Percentiles rank a stretch among this genome's conserved stretches.
phyloP scores from a whole-genome alignment of 2,329 filamentous ascomycete species.

The Monilinia polystroma region DNA sequence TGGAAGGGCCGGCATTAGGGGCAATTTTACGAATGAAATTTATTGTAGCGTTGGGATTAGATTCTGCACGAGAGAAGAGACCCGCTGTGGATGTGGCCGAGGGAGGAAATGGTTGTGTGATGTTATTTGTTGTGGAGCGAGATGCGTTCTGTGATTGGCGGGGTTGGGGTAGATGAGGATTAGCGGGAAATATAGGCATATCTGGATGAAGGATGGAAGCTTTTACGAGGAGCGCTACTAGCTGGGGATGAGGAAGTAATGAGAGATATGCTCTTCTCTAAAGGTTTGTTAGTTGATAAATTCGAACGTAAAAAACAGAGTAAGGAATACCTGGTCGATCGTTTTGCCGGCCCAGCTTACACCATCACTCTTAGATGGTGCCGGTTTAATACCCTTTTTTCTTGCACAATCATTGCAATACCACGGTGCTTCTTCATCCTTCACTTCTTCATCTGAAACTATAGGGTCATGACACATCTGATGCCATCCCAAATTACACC shows the following conservation, averaged over 20 bases:
- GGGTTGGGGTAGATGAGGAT: constrained; percentile 24
- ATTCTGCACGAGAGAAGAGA: constrained; percentile 41
- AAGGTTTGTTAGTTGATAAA: constrained; percentile 26
- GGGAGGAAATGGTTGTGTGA: constrained; percentile 38
- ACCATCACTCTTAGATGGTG: constrained; percentile 34
- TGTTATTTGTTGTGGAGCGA: constrained; percentile 31
- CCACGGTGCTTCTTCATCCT: constrained; percentile 67
- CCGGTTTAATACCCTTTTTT: constrained; percentile 48
- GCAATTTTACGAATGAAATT: constrained; percentile 45
- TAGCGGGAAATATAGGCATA: constrained; percentile 60
- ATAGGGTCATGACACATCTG: constrained; percentile 77
- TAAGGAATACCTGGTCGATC: constrained; percentile 43
- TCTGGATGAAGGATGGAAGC: constrained; percentile 61
- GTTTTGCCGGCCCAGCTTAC: constrained; percentile 40
- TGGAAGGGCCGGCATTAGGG: constrained; percentile 18
- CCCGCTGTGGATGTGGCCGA: constrained; percentile 39
- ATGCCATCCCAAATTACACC: constrained; percentile 77
- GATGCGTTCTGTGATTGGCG: constrained; percentile 23
- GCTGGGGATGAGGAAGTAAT: constrained; percentile 56
- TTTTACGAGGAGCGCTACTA: constrained; percentile 65
- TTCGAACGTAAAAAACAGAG: constrained; percentile 1
- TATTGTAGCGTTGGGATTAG: constrained; percentile 42
- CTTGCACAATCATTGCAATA: constrained; percentile 62
- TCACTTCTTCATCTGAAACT: constrained; percentile 68
- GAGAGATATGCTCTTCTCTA: constrained; percentile 64